Base-by-base conservation (phyloP, 176 grass and related monocot species). In the Pontederia crassipes region DNA sequence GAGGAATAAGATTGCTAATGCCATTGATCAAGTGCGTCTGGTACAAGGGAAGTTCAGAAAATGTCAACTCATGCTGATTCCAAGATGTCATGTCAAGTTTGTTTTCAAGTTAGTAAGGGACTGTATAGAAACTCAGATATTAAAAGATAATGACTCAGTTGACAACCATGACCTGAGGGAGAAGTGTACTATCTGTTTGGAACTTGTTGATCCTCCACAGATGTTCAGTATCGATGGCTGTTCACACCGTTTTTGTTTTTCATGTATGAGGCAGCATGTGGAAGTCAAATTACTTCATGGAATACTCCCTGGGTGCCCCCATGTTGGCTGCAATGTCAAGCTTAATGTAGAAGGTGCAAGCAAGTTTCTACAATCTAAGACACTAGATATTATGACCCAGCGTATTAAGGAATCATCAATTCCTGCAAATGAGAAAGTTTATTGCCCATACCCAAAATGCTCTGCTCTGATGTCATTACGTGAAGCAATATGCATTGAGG, bases 201-300 rank as follows among this genome's bases (percentile, higher is more conserved):
- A 90, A 78, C 65, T 74, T 75, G 69, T 64, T 13, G 72, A 79
- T 27, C 24, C 88, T 68, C 70, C 83, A 59, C 79, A 87, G 60
- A 90, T 95, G 71, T 82, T 84, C 40, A 12, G 16, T 8, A 57
- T 95, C 59, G 75, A 87, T 75, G 65, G 45, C 2, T 90, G 83
- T 8, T 66, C 45, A 7, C 90, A 95, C 60, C 74, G 72, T 69
- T 95, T 87, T 82, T 95, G 86, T 54, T 84, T 86, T 54, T 77
- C 72, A 74, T 89, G 90, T 76, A 77, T 95, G 86, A 87, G 79
- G 54, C 83, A 95, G 54, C 80, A 89, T 74, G 80, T 87, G 45
- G 84, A 82, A 77, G 68, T 79, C 10, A 89, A 79, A 72, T 71
- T 95, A 51, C 77, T 74, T 28, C 45, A 84, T 74, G 83, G 80